Base-by-base conservation (phyloP, 148 eudicot species). In the Linanthus parryae region DNA sequence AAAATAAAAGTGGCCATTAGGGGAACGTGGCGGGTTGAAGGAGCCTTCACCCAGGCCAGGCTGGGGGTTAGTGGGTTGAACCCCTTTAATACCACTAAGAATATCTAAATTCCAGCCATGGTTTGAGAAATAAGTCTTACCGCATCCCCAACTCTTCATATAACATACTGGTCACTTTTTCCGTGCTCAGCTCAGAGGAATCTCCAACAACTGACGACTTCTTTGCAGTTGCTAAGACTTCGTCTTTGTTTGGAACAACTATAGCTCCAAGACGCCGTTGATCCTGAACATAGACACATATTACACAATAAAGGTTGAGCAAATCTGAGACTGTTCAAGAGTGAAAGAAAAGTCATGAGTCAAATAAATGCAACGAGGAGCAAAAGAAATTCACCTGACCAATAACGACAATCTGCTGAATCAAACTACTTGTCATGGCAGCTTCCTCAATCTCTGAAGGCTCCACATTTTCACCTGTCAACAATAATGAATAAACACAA, bases 361-460 rank as follows among this genome's bases (percentile, higher is more conserved):
- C 22, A 42, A 37, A 49, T 34, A 21, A 52, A n/a, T n/a, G n/a
- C 0, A 14, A 8, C 18, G 20, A 3, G n/a, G 33, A 31, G 7
- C 6, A 16, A 51, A 15, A 4, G 7, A 38, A 8, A 52, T 44
- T 58, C 57, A 92, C 98, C 96, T 92, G 98, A 52, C 98, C 98
- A 56, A 92, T 51, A 49, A 87, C 83, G 23, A 92, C 78, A 45
- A 92, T 87, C 63, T 92, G 98, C 57, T 79, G 85, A 60, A 92
- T 73, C 47, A 92, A 63, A 50, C 42, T 74, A 68, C 98, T 87
- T 75, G 90, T 79, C 71, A 84, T 33, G 43, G 98, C 95, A 69
- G 95, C 81, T 80, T 81, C 96, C 67, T 92, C 98, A 37, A 92
- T 82, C 74, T 81, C 88, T 8, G 89, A 61, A 8, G 98, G 98